phyloP scores from a whole-genome alignment of 805 yeast species.

The Saccharomycopsis amapae region DNA sequence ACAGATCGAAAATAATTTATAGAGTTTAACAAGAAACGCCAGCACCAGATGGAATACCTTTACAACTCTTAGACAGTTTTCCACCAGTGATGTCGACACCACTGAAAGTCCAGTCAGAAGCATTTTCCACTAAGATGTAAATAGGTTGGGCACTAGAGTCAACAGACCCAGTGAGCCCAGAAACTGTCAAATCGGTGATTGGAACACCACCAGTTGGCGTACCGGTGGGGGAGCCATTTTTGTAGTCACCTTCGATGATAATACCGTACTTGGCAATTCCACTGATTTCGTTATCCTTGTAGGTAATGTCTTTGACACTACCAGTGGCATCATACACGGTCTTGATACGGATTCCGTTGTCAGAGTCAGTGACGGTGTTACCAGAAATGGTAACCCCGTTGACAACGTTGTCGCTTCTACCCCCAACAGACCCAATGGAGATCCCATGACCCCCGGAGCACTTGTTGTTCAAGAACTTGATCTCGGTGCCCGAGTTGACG shows the following conservation, averaged over 20 bases:
- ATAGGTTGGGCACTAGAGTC: constrained; percentile 15
- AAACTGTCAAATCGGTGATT: constrained; percentile 20
- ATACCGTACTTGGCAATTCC: constrained; percentile 20
- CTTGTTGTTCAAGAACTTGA: constrained; percentile 17
- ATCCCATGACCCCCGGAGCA: constrained; percentile 24
- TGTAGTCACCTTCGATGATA: constrained; percentile 21
- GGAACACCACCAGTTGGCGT: constrained; percentile 22
- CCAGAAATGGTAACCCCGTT: constrained; percentile 15
- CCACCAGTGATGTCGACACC: constrained; percentile 20
- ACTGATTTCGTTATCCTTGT: constrained; percentile 7
- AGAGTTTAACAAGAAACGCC: constrained; percentile 20
- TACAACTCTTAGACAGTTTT: constrained; percentile 11
- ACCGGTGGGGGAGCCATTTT: constrained; percentile 20
- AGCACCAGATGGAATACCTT: constrained; percentile 23
- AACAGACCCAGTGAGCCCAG: constrained; percentile 21
- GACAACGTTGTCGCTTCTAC: constrained; percentile 19
- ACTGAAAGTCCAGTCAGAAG: constrained; percentile 21
- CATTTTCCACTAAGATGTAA: constrained; percentile 18
- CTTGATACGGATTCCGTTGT: constrained; percentile 22
- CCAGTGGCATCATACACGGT: constrained; percentile 22
- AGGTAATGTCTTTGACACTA: constrained; percentile 18
- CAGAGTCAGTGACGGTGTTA: constrained; percentile 16
- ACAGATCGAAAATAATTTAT: too few relatives aligned
- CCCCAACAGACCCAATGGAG: constrained; percentile 24
- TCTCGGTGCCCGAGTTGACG: constrained; percentile 22